A percentile compares a stretch with the other conserved stretches of the same genome.
Evolutionary conservation across 2,329 filamentous ascomycete species (phyloP).

Genomic region (Diaporthe longicolla): DNA sequence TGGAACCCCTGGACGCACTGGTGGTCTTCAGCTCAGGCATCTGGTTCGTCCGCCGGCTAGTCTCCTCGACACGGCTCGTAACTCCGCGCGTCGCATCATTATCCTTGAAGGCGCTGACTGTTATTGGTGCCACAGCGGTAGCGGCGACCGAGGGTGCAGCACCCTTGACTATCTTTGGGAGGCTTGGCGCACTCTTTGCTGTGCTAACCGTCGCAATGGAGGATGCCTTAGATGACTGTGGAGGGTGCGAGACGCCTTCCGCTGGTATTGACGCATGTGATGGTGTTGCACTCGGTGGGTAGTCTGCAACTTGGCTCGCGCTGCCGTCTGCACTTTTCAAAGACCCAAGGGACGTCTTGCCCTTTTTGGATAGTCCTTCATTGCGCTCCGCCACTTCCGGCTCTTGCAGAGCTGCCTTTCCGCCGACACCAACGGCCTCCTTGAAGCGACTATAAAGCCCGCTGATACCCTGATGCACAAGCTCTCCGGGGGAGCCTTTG

Average conservation of each 20-base stretch:
- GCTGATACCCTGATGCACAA: slow-evolving; percentile 87
- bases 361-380: slow-evolving; percentile 48
- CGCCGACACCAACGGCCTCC: slow-evolving; percentile 82
- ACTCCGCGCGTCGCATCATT: slow-evolving; percentile 60
- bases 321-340: slow-evolving; percentile 47
- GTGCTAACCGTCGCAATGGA: slow-evolving; percentile 65
- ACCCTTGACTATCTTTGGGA: slow-evolving; percentile 60
- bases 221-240: slow-evolving; percentile 62
- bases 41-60: slow-evolving; percentile 53
- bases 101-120: slow-evolving; percentile 64
- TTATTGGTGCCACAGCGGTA: slow-evolving; percentile 64
- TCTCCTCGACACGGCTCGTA: slow-evolving; percentile 59
- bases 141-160: slow-evolving; percentile 58
- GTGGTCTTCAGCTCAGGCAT: slow-evolving; percentile 47
- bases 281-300: slow-evolving; percentile 47
- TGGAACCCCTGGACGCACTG: slow-evolving; percentile 53
- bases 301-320: slow-evolving; percentile 33
- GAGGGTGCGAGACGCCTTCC: slow-evolving; percentile 58
- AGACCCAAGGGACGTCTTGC: slow-evolving; percentile 47
- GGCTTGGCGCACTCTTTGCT: slow-evolving; percentile 55
- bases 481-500: slow-evolving; percentile 78
- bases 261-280: slow-evolving; percentile 27
- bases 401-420: slow-evolving; percentile 53
- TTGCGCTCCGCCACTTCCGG: slow-evolving; percentile 58
- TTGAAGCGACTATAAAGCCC: slow-evolving; percentile 89